These are phyloP conservation scores for Effrenium voratum DNA, from an alignment of 73 alveolate species.

Conservation along the genomic window DNA sequence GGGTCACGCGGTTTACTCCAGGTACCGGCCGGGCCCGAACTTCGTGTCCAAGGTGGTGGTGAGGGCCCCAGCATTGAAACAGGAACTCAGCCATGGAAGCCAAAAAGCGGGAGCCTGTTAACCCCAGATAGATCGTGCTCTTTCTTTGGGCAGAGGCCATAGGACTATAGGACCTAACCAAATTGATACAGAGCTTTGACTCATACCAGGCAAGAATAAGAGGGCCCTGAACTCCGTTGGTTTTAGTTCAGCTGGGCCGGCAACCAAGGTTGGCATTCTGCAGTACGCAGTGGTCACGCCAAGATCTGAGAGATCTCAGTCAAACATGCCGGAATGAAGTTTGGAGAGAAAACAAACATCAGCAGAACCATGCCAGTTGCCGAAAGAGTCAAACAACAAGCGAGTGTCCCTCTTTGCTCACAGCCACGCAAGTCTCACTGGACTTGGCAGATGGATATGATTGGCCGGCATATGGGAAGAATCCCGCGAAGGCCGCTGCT, in stretches of 20 bases:
- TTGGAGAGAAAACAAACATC: neutral
- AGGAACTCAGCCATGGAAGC: no score
- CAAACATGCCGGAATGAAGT: neutral
- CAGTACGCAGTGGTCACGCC: constrained; percentile 60
- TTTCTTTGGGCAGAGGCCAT: no score
- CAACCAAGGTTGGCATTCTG: constrained; percentile 31
- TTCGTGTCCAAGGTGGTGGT: constrained; percentile 53
- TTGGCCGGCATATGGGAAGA: neutral
- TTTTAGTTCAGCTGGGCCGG: no score
- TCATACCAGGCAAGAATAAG: no score
- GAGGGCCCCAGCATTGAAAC: no score
- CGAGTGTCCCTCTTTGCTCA: no score
- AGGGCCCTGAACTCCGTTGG: no score
- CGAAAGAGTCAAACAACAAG: no score
- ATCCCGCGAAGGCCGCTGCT: constrained; percentile 24
- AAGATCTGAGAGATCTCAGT: neutral
- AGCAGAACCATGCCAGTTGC: neutral
- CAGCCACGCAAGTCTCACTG: neutral
- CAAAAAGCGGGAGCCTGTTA: no score
- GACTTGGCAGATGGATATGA: neutral
- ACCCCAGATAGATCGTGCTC: no score
- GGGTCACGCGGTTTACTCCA: neutral
- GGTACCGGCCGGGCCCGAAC: constrained; percentile 67
- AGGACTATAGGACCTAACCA: no score
- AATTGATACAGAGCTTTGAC: no score